Base-by-base conservation (phyloP, 371 early-diverging fungal species). In the Choanephora cucurbitarum region DNA sequence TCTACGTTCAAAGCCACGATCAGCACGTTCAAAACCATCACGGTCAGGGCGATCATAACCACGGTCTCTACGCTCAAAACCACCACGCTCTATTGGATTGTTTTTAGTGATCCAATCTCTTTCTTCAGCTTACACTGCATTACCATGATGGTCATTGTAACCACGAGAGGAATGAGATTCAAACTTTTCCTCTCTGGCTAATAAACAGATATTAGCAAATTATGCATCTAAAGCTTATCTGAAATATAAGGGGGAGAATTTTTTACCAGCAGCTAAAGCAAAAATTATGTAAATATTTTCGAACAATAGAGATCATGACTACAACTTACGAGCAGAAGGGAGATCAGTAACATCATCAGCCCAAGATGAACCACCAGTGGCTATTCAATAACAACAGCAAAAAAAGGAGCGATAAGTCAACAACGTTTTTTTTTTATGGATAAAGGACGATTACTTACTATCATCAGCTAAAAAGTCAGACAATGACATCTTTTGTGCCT, bases 321-420 rank as follows among this genome's bases (percentile, higher is more conserved):
- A 50, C 64, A 43, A 79, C 90, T 72, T 83, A 92, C 93, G 94
- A 60, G 91, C 95, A 74, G 91, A 82, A 41, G 96, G 96, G 54
- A 95, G 83, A 58, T 85, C 91, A 24, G 80, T 72, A 71, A 91
- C 88, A 72, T 96, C 94, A 81, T 96, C 96, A 61, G 95, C 94
- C 95, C 95, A 96, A 47, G 90, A 88, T 44, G 60, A 54, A 44
- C 58, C 60, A 55, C 81, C 82, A 37, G 75, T 71, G 57, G 82
- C 85, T 82, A 67, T 59, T 41, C 22, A 19, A 60, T 9, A 42
- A 17, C 42, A 22, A 23, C 22, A 37, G 15, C n/a, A 46, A 49
- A 58, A 33, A 41, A 49, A 34, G 52, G 47, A 41, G 44, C n/a
- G n/a, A n/a, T n/a, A n/a, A n/a, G n/a, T n/a, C n/a, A n/a, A n/a